These are phyloP conservation scores for Sordariomycetes sp. DNA, from an alignment of 2,329 filamentous ascomycete species.

Conservation along the genomic window DNA sequence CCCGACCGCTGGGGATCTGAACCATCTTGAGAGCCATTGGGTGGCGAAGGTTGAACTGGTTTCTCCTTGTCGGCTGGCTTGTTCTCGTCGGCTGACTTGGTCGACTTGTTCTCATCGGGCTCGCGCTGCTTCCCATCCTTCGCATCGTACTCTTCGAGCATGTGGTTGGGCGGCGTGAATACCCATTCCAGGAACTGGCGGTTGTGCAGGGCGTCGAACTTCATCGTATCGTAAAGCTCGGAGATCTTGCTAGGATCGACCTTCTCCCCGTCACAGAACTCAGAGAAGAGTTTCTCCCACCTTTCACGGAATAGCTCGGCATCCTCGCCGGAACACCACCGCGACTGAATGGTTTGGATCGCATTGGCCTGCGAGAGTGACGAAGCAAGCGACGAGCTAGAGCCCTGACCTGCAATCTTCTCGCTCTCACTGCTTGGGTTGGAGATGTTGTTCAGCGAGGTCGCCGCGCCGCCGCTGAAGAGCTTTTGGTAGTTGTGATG, in stretches of 20 bases:
- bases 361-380: constrained; percentile 52
- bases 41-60: not conserved
- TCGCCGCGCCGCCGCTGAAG: constrained; percentile 55
- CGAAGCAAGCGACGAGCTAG: constrained; percentile 32
- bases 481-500: constrained; percentile 84
- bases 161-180: constrained; percentile 75
- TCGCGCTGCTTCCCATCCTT: constrained; percentile 29
- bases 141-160: constrained; percentile 46
- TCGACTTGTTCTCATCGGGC: constrained; percentile 25
- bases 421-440: constrained; percentile 33
- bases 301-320: constrained; percentile 89
- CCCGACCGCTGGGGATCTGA: constrained; percentile 27
- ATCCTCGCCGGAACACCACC: constrained; percentile 96
- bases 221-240: constrained; percentile 98
- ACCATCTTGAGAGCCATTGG: constrained; percentile 20
- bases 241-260: constrained; percentile 98
- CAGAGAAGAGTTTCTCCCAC: constrained; percentile 96
- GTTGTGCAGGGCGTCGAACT: constrained; percentile 96
- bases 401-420: constrained; percentile 30
- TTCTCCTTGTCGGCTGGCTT: not conserved
- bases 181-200: constrained; percentile 95
- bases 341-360: constrained; percentile 66
- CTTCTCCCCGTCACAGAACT: constrained; percentile 95
- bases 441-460: constrained; percentile 49
- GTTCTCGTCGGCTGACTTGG: not conserved